phyloP scores from a whole-genome alignment of 768 basidiomycete genomes.

The Tylopilus vinaceipallidus region DNA sequence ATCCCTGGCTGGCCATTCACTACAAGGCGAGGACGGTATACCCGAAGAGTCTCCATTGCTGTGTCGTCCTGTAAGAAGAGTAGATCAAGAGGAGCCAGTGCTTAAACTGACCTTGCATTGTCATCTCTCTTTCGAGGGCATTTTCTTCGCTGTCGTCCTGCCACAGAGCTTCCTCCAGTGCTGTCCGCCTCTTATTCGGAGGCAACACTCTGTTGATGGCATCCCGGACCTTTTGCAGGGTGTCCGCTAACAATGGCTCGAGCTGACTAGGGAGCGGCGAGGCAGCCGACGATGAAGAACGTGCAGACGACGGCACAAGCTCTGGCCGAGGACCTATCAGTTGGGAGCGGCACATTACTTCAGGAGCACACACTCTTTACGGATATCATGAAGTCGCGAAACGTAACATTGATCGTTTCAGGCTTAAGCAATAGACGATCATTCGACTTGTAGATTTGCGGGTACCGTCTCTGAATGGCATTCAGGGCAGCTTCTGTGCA shows the following conservation, averaged over 20 bases:
- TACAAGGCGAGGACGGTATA: slow-evolving; percentile 86
- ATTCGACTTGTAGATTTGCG: slow-evolving; percentile 92
- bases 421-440: slow-evolving; percentile 85
- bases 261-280: slow-evolving; percentile 84
- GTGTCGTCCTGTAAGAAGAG: slow-evolving; percentile 6
- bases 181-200: slow-evolving; percentile 72
- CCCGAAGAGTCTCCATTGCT: slow-evolving; percentile 91
- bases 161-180: slow-evolving; percentile 93
- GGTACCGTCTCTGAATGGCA: slow-evolving; percentile 93
- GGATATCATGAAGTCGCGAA: slow-evolving; percentile 96
- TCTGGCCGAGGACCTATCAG: slow-evolving; percentile 47
- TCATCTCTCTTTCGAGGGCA: slow-evolving; percentile 85
- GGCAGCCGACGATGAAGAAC: slow-evolving; percentile 85
- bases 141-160: slow-evolving; percentile 81
- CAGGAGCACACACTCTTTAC: slow-evolving; percentile 73
- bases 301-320: slow-evolving; percentile 90
- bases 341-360: not conserved
- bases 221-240: slow-evolving; percentile 68
- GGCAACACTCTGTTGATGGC: slow-evolving; percentile 79
- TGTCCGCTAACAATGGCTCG: slow-evolving; percentile 65
- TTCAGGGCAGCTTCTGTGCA: slow-evolving; percentile 97
- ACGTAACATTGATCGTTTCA: slow-evolving; percentile 76
- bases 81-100: not conserved
- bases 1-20: slow-evolving; percentile 81
- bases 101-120: slow-evolving; percentile 69